Evolutionary conservation across 208 protist genomes (phyloP), one percentile per base, ranked within the genome.

Genomic region (Naegleria gruberi): DNA sequence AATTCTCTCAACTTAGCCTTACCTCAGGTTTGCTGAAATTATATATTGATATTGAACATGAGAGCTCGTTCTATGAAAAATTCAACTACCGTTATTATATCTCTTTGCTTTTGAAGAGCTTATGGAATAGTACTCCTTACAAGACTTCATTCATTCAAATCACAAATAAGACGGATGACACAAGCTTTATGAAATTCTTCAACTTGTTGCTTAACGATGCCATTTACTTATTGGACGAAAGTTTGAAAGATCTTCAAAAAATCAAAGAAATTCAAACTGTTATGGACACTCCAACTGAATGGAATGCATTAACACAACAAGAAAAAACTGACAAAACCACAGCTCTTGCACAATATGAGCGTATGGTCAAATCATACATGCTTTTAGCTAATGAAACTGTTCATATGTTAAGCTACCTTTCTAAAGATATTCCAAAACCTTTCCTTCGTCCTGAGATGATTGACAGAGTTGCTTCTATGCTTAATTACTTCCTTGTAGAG

Each of bases 371-470:
- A 77, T 65, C 87, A 73, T 90, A 86, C 26, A 40, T 90, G 34
- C 5, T 34, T 17, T 41, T 90, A 10, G 88, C 88, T 8, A 90
- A 81, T 17, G 88, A 90, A 84, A 90, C 74, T 65, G 88, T 90
- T 19, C 51, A 90, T 43, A 87, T 90, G 88, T 57, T 90, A 44
- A 81, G n/a, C 46, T 90, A 90, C 30, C 34, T 90, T 8, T 47
- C 37, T 30, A 86, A 43, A 44, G 88, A 84, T 41, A 42, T 65
- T 34, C 51, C 88, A 43, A 17, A 86, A n/a, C 81, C 88, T 26
- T 90, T 90, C 45, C 12, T 90, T 1, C 65, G 81, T n/a, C 43
- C 42, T 44, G 88, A 90, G 42, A 90, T 90, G 88, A n/a, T 73
- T 41, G 88, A 90, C 44, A 47, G 88, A 65, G 82, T 90, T 41